A percentile compares a stretch with the other conserved stretches of the same genome.
Conservation (phyloP, 257 asterid species). For the Euphrasia confusa region DNA sequence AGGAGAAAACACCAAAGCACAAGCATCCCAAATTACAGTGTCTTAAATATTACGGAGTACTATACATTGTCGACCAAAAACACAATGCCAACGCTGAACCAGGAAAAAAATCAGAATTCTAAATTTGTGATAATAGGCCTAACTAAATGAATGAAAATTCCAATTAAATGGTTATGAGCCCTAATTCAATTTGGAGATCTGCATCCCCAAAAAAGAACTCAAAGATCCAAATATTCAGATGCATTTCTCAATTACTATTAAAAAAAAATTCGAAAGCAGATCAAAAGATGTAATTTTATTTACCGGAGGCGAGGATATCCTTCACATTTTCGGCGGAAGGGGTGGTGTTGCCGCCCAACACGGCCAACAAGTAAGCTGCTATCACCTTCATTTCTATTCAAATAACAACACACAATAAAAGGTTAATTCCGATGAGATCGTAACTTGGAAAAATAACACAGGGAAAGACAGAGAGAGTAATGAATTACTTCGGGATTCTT, state of each 20-base stretch:
- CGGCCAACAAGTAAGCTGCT: constrained; percentile 52
- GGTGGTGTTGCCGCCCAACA: constrained; percentile 47
- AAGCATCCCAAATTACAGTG: too few relatives aligned
- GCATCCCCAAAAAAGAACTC: not conserved
- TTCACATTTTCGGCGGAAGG: constrained; percentile 42
- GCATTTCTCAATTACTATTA: not conserved
- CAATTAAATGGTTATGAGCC: not conserved
- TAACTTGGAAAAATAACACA: too few relatives aligned
- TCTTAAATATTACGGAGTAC: too few relatives aligned
- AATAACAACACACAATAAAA: constrained; percentile 5
- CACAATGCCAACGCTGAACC: too few relatives aligned
- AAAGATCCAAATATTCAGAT: not conserved
- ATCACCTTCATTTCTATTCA: constrained; percentile 41
- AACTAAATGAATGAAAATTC: too few relatives aligned
- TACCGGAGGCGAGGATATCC: constrained; percentile 41
- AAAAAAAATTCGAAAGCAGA: not conserved
- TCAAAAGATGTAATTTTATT: not conserved
- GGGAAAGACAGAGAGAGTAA: too few relatives aligned
- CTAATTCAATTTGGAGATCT: not conserved
- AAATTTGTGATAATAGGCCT: too few relatives aligned
- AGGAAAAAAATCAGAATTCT: too few relatives aligned
- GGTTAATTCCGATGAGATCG: not conserved
- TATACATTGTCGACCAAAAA: too few relatives aligned
- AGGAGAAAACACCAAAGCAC: too few relatives aligned
- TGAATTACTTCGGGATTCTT: too few relatives aligned